A percentile compares a stretch with the other conserved stretches of the same genome.
Evolutionary conservation across 208 protist genomes (phyloP).

Genomic region (Trypanosoma scelopori): DNA sequence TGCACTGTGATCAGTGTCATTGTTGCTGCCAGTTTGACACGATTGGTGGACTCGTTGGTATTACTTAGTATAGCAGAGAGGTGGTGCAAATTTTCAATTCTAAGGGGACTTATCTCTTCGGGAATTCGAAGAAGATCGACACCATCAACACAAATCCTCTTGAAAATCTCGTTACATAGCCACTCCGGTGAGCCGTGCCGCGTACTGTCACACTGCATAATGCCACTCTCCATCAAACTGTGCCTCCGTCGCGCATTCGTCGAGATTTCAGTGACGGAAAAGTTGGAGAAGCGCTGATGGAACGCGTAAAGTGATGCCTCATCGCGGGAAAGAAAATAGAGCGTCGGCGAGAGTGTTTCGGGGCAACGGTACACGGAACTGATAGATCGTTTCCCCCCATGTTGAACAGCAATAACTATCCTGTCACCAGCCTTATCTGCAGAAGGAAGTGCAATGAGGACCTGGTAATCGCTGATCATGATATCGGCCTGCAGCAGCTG

Average conservation of each 20-base stretch:
- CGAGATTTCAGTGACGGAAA: conserved; percentile 30
- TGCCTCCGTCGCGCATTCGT: conserved; percentile 34
- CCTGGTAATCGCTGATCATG: conserved; percentile 60
- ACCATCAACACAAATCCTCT: conserved; percentile 62
- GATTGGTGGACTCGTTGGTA: conserved; percentile 29
- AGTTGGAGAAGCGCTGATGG: conserved; percentile 76
- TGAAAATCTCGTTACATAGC: conserved; percentile 64
- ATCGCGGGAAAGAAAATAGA: conserved; percentile 70
- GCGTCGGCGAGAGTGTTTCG: conserved; percentile 49
- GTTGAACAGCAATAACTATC: conserved; percentile 63
- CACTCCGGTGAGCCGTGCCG: conserved; percentile 45
- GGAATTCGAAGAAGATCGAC: conserved; percentile 63
- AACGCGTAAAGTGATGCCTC: conserved; percentile 78
- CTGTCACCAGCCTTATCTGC: conserved; percentile 55
- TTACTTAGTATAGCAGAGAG: conserved; percentile 40
- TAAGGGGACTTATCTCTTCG: conserved; percentile 45
- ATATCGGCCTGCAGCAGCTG: conserved; percentile 49
- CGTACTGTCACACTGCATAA: conserved; percentile 22
- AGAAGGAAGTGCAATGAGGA: conserved; percentile 61
- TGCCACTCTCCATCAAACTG: conserved; percentile 38
- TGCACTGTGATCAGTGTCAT: conserved; percentile 63
- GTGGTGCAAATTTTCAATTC: conserved; percentile 38
- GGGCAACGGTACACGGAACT: conserved; percentile 72
- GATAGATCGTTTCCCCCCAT: conserved; percentile 47
- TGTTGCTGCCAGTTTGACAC: conserved; percentile 56